Conservation (phyloP, 768 basidiomycete genomes). For the Podaxis pistillaris region DNA sequence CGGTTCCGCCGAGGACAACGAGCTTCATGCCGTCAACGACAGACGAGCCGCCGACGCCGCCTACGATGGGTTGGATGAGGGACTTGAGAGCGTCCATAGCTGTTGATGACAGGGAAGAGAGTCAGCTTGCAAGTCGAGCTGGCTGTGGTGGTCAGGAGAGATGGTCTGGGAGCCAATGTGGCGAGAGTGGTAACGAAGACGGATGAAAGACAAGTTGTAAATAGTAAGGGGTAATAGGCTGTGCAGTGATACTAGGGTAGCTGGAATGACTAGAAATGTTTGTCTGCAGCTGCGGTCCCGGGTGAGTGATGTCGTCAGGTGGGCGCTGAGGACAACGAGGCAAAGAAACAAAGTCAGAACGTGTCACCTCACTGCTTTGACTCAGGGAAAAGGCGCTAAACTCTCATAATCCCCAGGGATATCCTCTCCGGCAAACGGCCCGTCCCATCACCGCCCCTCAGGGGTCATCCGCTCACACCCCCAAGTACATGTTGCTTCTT, state of each 20-base stretch:
- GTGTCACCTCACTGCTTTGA: slow-evolving; percentile 4
- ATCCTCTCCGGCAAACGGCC: not conserved
- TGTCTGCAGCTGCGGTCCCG: slow-evolving; percentile 5
- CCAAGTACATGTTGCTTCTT: not conserved
- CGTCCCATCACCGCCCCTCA: not conserved
- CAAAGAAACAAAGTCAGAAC: slow-evolving; percentile 7
- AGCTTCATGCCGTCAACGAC: slow-evolving; percentile 89
- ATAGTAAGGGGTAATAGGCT: not conserved
- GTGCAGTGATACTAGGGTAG: slow-evolving; percentile 1
- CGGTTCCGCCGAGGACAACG: slow-evolving; percentile 84
- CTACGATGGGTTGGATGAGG: slow-evolving; percentile 77
- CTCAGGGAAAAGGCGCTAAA: slow-evolving; percentile 10
- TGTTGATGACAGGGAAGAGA: not conserved
- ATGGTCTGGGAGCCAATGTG: slow-evolving; percentile 7
- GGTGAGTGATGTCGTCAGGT: slow-evolving; percentile 2
- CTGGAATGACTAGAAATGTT: not conserved
- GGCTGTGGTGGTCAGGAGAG: not conserved
- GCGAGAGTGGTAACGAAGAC: not conserved
- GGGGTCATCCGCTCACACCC: not conserved
- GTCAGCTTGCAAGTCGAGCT: slow-evolving; percentile 11
- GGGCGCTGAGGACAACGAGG: not conserved
- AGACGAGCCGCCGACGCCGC: slow-evolving; percentile 70
- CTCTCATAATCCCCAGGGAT: not conserved
- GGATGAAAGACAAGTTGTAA: not conserved
- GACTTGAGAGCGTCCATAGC: slow-evolving; percentile 79